A percentile compares a stretch with the other conserved stretches of the same genome.
Evolutionary conservation across 306 rosid genomes (phyloP).

Genomic region (Potentilla sterilis): DNA sequence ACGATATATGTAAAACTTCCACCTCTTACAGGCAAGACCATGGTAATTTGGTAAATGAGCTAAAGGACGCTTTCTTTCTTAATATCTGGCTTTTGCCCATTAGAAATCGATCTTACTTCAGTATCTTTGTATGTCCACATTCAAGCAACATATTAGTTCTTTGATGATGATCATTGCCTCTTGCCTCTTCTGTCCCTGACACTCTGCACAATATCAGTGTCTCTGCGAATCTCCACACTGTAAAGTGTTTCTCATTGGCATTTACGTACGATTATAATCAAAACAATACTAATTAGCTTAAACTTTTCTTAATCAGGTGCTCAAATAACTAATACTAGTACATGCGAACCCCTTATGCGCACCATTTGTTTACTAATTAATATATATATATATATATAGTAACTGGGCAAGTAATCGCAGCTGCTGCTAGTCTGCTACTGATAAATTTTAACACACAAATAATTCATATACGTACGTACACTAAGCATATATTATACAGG

Average conservation of each 20-base stretch:
- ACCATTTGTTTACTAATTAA: not conserved
- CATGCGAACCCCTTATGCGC: not conserved
- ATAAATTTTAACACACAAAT: not conserved
- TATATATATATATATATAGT: not conserved
- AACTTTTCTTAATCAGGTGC: not conserved
- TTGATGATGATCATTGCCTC: not conserved
- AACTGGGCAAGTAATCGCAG: not conserved
- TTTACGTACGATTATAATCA: not conserved
- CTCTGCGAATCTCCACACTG: slow-evolving; percentile 14
- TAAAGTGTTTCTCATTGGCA: slow-evolving; percentile 12
- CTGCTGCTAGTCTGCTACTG: not conserved
- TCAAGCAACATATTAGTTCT: not conserved
- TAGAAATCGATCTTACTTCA: not conserved
- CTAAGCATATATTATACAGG: not conserved
- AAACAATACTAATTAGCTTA: not conserved
- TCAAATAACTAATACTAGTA: not conserved
- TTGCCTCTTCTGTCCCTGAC: not conserved
- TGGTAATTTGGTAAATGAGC: not conserved
- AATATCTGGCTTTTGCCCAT: not conserved
- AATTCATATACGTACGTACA: not conserved
- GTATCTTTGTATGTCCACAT: not conserved
- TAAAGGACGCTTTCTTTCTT: not conserved
- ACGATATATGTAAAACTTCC: not conserved
- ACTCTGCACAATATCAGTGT: slow-evolving; percentile 1
- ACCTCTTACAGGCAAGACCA: not conserved